These are phyloP conservation scores for Arthrobotrys sphaeroides DNA, from an alignment of 2,329 filamentous ascomycete species.

Conservation along the genomic window DNA sequence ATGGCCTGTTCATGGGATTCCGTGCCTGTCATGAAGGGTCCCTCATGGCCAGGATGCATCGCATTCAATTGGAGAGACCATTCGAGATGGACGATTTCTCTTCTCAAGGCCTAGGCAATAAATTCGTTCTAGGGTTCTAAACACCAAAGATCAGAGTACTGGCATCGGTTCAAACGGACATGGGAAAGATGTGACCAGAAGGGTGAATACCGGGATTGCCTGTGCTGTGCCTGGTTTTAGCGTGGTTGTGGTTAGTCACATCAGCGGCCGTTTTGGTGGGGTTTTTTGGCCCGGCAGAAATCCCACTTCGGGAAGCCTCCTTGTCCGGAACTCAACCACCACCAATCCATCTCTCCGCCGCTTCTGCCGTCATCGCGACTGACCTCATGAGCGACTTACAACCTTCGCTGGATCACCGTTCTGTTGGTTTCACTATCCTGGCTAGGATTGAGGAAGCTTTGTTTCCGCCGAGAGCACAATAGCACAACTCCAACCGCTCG, in stretches of 20 bases:
- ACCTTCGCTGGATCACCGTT: not conserved
- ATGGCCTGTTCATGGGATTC: too few species aligned
- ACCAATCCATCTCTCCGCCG: conserved; percentile 6
- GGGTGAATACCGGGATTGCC: too few species aligned
- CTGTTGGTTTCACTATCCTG: conserved; percentile 58
- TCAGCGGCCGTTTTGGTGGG: not conserved
- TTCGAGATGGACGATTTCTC: too few species aligned
- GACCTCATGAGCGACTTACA: conserved; percentile 33
- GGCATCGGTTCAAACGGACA: too few species aligned
- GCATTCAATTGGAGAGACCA: too few species aligned
- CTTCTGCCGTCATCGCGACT: conserved; percentile 10
- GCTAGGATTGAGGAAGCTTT: conserved; percentile 21
- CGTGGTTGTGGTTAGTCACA: not conserved
- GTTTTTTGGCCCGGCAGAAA: conserved; percentile 12
- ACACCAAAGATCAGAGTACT: too few species aligned
- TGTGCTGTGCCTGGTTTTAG: not conserved
- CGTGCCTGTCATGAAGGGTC: too few species aligned
- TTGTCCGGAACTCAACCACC: conserved; percentile 3
- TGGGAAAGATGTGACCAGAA: too few species aligned
- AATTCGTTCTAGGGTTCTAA: too few species aligned
- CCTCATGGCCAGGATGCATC: too few species aligned
- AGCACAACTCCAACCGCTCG: not conserved
- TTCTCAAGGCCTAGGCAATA: too few species aligned
- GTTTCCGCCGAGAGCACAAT: not conserved
- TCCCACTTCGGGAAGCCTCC: conserved; percentile 19